A percentile compares a stretch with the other conserved stretches of the same genome.
These are phyloP conservation scores for Kodamaea nitidulidarum DNA, from an alignment of 805 yeast species.

Conservation along the genomic window DNA sequence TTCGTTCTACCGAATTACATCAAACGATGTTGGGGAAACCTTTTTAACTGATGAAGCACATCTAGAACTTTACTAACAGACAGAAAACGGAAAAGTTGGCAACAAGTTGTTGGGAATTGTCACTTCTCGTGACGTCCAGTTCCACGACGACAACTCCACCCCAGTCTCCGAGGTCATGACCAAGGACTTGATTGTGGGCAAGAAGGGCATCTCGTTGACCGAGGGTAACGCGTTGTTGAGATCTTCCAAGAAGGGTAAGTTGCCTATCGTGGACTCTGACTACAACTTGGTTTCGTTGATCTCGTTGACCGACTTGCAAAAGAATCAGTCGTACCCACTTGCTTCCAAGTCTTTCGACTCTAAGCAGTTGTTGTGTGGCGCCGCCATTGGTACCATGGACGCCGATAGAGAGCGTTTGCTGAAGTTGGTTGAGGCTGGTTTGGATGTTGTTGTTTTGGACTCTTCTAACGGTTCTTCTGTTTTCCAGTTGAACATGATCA, in stretches of 20 bases:
- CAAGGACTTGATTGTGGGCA: conserved; percentile 77
- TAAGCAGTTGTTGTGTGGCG: conserved; percentile 97
- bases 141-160: conserved; percentile 68
- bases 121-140: conserved; percentile 96
- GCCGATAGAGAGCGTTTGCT: conserved; percentile 82
- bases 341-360: conserved; percentile 92
- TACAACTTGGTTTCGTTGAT: conserved; percentile 82
- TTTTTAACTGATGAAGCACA: conserved; percentile 17
- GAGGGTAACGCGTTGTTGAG: conserved; percentile 91
- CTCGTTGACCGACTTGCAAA: conserved; percentile 94
- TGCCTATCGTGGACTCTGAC: conserved; percentile 80
- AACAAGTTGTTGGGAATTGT: conserved; percentile 92
- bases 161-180: conserved; percentile 83
- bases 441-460: conserved; percentile 93
- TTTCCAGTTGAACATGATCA: conserved; percentile 90
- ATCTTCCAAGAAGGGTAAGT: conserved; percentile 93
- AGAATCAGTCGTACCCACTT: conserved; percentile 87
- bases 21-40: conserved; percentile 95
- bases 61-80: conserved; percentile 4
- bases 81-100: conserved; percentile 81
- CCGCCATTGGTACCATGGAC: conserved; percentile 92
- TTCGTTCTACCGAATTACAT: conserved; percentile 99
- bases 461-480: conserved; percentile 97
- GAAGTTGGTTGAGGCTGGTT: conserved; percentile 89
- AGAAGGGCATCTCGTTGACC: conserved; percentile 71